phyloP scores from a whole-genome alignment of 116 monocot species.

The Trichopus zeylanicus region DNA sequence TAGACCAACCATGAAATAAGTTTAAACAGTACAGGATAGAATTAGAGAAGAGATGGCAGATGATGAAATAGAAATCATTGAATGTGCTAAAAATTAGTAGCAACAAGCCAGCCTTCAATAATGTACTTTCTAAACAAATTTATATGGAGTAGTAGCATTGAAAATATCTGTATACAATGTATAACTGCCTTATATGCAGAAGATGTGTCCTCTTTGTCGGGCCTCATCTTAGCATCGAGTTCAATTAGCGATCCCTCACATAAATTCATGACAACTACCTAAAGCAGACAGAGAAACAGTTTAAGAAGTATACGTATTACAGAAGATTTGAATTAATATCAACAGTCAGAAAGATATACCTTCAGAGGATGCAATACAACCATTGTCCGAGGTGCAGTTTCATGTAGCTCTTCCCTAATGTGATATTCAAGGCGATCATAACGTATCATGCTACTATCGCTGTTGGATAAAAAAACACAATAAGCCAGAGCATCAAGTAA shows the following conservation, averaged over 20 bases:
- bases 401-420: slow-evolving; percentile 93
- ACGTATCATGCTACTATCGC: slow-evolving; percentile 93
- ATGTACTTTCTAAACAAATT: no score
- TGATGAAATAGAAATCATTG: no score
- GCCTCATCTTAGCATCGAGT: slow-evolving; percentile 97
- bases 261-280: slow-evolving; percentile 94
- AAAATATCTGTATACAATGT: background rate
- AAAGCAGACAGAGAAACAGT: background rate
- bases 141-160: no score
- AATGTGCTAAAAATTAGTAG: no score
- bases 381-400: slow-evolving; percentile 66
- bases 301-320: background rate
- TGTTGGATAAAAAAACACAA: no score
- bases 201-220: slow-evolving; percentile 69
- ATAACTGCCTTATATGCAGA: slow-evolving; percentile 69
- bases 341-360: slow-evolving; percentile 26
- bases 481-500: no score
- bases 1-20: no score
- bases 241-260: slow-evolving; percentile 38
- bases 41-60: no score
- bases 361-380: slow-evolving; percentile 90
- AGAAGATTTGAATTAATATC: background rate
- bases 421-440: slow-evolving; percentile 81
- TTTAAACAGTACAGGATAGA: no score
- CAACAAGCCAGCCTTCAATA: no score